A percentile compares a stretch with the other conserved stretches of the same genome.
phyloP scores from a whole-genome alignment of 352 stramenopile genomes.

The Phytophthora ramorum region DNA sequence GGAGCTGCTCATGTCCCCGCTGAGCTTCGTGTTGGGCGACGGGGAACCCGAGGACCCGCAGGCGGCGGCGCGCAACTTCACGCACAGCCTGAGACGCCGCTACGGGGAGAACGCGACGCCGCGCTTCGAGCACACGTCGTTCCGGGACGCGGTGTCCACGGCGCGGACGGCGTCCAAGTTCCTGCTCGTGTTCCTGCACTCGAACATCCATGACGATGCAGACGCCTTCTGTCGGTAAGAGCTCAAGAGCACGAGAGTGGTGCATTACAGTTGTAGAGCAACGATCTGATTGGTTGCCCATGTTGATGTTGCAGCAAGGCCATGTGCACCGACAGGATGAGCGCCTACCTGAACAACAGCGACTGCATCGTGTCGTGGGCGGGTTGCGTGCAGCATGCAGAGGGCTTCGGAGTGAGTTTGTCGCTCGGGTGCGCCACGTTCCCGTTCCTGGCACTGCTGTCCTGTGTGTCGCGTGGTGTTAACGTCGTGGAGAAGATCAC shows the following conservation, averaged over 20 bases:
- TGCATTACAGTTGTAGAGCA: conserved; percentile 18
- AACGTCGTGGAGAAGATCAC: conserved; percentile 90
- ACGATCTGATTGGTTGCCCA: conserved; percentile 7
- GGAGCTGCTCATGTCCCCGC: conserved; percentile 75
- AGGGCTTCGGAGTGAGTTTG: conserved; percentile 82
- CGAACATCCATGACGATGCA: conserved; percentile 84
- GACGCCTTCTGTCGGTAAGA: conserved; percentile 75
- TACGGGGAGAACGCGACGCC: conserved; percentile 66
- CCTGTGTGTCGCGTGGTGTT: conserved; percentile 77
- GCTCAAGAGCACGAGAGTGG: neutral
- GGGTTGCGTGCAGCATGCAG: conserved; percentile 79
- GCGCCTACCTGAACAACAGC: conserved; percentile 77
- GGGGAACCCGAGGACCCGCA: conserved; percentile 75
- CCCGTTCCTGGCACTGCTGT: conserved; percentile 82
- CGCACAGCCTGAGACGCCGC: conserved; percentile 54
- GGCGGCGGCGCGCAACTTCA: conserved; percentile 59
- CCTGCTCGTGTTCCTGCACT: conserved; percentile 85
- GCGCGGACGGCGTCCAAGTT: conserved; percentile 86
- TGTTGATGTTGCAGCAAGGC: conserved; percentile 44
- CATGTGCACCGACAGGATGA: conserved; percentile 78
- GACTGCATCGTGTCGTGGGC: conserved; percentile 87
- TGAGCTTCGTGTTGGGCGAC: conserved; percentile 80
- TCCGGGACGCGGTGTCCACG: conserved; percentile 81
- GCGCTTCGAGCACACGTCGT: conserved; percentile 83
- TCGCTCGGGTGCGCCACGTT: conserved; percentile 87